Evolutionary conservation across 2,329 filamentous ascomycete species (phyloP).

Genomic region (Microdochium bolleyi): DNA sequence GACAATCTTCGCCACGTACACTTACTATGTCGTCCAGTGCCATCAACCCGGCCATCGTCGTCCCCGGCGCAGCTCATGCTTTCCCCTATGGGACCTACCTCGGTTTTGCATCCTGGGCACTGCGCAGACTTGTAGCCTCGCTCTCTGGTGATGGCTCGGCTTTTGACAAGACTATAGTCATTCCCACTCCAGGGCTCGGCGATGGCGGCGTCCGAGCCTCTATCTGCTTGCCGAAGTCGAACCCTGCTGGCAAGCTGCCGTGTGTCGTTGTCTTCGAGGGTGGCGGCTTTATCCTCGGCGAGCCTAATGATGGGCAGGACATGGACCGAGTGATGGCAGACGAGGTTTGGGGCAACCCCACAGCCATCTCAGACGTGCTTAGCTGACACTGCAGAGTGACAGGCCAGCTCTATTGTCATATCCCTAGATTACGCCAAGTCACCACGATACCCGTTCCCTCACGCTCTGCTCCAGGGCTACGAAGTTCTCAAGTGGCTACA

Average conservation of each 20-base stretch:
- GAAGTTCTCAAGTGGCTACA: background rate
- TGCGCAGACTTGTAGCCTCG: background rate
- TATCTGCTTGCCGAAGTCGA: background rate
- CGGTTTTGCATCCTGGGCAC: background rate
- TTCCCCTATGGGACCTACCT: background rate
- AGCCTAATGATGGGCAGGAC: background rate
- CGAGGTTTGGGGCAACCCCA: background rate
- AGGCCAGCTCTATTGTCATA: background rate
- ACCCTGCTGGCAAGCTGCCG: background rate
- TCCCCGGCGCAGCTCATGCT: background rate
- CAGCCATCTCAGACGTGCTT: background rate
- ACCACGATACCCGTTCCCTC: background rate
- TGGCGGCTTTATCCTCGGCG: background rate
- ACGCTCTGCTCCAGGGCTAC: background rate
- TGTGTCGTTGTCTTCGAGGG: background rate
- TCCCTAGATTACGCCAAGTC: background rate
- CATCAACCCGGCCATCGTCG: background rate
- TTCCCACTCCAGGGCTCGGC: background rate
- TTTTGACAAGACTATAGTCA: background rate
- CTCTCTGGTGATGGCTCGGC: background rate
- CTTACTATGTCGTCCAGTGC: background rate
- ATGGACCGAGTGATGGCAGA: background rate
- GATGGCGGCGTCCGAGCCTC: background rate
- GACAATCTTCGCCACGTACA: background rate
- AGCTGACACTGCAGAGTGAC: background rate